Base-by-base conservation (phyloP, 208 protist species). In the Wallacemonas sp. region DNA sequence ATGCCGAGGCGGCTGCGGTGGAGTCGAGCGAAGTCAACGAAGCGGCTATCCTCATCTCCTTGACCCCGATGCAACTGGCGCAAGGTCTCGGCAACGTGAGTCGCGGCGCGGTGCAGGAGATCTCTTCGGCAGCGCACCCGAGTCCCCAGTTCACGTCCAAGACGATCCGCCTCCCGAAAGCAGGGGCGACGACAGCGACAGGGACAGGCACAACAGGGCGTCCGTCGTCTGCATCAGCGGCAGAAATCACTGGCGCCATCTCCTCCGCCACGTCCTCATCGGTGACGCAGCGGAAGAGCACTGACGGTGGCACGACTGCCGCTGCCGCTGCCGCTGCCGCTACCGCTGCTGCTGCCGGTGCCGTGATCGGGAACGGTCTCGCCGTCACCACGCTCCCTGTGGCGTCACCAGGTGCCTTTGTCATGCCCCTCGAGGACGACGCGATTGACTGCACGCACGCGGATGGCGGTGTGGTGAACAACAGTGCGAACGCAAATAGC, bases 21-120 rank as follows among this genome's bases (percentile, higher is more conserved):
- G 46, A 72, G 2, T 24, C 63, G 8, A 39, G 38, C 21, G 70
- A 75, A 12, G 44, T 64, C 38, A 73, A 83, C 55, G 73, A 81
- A 23, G 72, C 75, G 0, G 83, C 87, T 14, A 64, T 93, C 34
- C 70, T 90, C 17, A 41, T 93, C n/a, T 68, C 81, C 34, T 73
- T 90, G 68, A 93, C 83, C 5, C 87, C 84, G 1, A 93, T 93
- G 87, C 72, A 81, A 66, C 74, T 93, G 21, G 78, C 77, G 1
- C 55, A 68, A 1, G 43, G 34, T n/a, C 61, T 36, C 33, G 62
- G 70, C 48, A 55, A 23, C 39, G 61, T 76, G 3, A 57, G 24
- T 9, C 48, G 52, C 27, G 17, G 39, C 16, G 26, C 8, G 21
- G 29, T 29, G 63, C 23, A 23, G 34, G 27, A 32, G 48, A 12